phyloP scores from a whole-genome alignment of 306 rosid species.

The Quercus cerris region DNA sequence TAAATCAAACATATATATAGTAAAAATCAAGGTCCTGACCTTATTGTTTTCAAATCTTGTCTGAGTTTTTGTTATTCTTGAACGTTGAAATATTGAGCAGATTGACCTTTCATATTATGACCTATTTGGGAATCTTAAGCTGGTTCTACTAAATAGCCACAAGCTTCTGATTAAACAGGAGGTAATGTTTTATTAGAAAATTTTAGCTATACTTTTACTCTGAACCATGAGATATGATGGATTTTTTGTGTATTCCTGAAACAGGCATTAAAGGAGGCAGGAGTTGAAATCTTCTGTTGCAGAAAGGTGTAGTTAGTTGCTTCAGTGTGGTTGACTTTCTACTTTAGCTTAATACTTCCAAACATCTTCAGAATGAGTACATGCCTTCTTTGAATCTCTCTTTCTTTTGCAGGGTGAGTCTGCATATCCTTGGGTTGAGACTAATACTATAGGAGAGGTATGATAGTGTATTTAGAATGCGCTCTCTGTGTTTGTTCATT shows the following conservation, averaged over 20 bases:
- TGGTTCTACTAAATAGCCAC: conserved; percentile 61
- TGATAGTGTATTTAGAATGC: conserved; percentile 3
- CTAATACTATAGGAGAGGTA: conserved; percentile 61
- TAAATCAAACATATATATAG: neutral
- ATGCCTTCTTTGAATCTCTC: neutral
- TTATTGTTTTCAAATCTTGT: neutral
- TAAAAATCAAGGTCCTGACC: neutral
- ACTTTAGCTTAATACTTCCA: neutral
- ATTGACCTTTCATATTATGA: conserved; percentile 83
- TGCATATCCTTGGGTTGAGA: conserved; percentile 63
- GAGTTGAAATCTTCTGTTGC: conserved; percentile 69
- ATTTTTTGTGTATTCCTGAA: conserved; percentile 14
- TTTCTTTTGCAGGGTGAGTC: conserved; percentile 48
- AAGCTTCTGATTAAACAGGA: conserved; percentile 63
- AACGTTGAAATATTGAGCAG: conserved; percentile 40
- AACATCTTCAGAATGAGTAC: conserved; percentile 9
- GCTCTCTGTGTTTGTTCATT: neutral
- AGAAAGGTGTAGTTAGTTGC: conserved; percentile 45
- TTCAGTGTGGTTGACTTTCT: conserved; percentile 2
- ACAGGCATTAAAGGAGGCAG: conserved; percentile 66
- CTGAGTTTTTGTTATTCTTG: neutral
- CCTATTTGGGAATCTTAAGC: conserved; percentile 77
- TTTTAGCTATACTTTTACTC: conserved; percentile 1
- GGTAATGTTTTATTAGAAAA: conserved; percentile 39
- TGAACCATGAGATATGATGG: neutral